Conservation (phyloP, 768 basidiomycete genomes). For the Pleurotus ostreatus region DNA sequence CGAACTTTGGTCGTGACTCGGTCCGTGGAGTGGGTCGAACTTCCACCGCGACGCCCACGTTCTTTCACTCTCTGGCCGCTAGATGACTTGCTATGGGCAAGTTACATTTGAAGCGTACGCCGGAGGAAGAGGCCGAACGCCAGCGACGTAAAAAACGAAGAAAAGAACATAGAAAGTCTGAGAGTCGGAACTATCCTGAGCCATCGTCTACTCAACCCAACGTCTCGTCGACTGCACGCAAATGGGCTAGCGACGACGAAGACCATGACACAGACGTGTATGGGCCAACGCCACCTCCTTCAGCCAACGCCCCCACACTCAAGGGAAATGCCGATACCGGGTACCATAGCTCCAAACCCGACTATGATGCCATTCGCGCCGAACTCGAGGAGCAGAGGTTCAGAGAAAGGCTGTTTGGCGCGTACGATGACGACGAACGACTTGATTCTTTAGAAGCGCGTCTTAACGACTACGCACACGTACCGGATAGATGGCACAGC, state of each 20-base stretch:
- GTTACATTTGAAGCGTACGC: conserved; percentile 60
- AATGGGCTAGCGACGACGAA: conserved; percentile 16
- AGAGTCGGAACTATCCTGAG: not conserved
- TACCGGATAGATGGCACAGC: conserved; percentile 67
- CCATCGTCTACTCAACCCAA: not conserved
- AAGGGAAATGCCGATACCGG: not conserved
- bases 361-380: conserved; percentile 45
- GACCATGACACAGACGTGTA: conserved; percentile 14
- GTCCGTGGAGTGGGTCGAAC: not conserved
- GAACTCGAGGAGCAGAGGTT: conserved; percentile 65
- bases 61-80: not conserved
- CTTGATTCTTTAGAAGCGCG: conserved; percentile 58
- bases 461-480: conserved; percentile 65
- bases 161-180: conserved; percentile 22
- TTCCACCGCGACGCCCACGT: not conserved
- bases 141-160: conserved; percentile 33
- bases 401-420: conserved; percentile 68
- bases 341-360: conserved; percentile 23
- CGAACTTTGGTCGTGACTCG: too few species aligned
- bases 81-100: conserved; percentile 36
- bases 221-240: conserved; percentile 21
- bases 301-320: conserved; percentile 2
- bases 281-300: conserved; percentile 16
- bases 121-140: conserved; percentile 51
- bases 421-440: conserved; percentile 69